phyloP scores from a whole-genome alignment of 1,284 basidiomycete species.

The Cerioporus squamosus region DNA sequence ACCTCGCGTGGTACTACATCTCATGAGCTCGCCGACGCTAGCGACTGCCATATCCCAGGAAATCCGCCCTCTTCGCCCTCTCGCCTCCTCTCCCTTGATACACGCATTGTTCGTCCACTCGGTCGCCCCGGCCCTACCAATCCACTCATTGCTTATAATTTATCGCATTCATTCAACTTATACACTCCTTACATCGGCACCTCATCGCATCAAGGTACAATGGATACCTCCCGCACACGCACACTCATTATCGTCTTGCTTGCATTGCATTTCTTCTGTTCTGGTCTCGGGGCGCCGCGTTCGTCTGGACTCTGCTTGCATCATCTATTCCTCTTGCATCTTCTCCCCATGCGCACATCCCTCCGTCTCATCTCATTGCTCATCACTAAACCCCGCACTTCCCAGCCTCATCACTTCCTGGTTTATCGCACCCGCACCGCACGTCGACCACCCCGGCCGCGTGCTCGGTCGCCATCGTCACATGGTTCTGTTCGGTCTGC shows the following conservation, averaged over 20 bases:
- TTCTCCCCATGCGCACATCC: conserved; percentile 3
- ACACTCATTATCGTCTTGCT: conserved; percentile 14
- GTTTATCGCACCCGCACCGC: neutral
- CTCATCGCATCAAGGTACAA: neutral
- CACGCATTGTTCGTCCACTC: neutral
- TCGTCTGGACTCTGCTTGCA: conserved; percentile 11
- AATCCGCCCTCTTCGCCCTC: neutral
- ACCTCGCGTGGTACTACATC: conserved; percentile 35
- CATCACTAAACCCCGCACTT: too few relatives aligned
- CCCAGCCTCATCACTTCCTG: neutral
- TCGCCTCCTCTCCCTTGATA: neutral
- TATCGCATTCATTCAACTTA: conserved; percentile 10
- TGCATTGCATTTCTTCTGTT: neutral
- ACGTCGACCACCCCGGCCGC: too few relatives aligned
- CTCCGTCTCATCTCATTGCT: too few relatives aligned
- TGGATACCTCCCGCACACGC: conserved; percentile 5
- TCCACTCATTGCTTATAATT: conserved; percentile 4
- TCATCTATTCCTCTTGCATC: neutral
- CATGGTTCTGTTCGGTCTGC: conserved; percentile 4
- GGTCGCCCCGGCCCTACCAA: neutral
- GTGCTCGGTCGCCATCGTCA: neutral
- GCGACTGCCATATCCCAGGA: neutral
- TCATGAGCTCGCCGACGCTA: conserved; percentile 14
- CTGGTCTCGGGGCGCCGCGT: conserved; percentile 11
- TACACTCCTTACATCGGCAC: conserved; percentile 18